Base-by-base conservation (phyloP, 1,139 yeast genomes). In the Blastobotrys buckinghamii region DNA sequence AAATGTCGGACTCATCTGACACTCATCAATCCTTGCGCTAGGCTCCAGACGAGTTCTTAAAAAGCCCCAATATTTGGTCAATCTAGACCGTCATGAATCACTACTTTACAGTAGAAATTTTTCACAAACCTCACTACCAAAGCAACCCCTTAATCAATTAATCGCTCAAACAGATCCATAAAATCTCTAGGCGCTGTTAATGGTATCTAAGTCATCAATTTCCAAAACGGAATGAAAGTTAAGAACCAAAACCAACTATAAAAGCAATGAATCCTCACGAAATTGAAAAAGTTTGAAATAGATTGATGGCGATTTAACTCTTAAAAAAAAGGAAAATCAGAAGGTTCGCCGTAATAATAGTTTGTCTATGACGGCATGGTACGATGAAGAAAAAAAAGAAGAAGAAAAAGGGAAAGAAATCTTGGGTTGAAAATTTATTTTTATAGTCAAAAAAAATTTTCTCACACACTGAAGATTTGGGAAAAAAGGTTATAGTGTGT, bases 41-140 rank as follows among this genome's bases (percentile, higher is more conserved):
- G 48, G 59, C 65, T 75, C 80, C 79, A 70, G 72, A 65, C 70
- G 77, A 72, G 81, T 76, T 77, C 82, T 77, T 77, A 76, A 67
- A 68, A 67, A 72, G 66, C 64, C 70, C 65, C 40, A 47, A 12
- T 44, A 49, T 39, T 39, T 39, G 67, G 32, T 53, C 65, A 54
- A 45, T 75, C 75, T 73, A 50, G 74, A 77, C 32, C 77, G 63
- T 64, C 71, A 63, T 61, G 66, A 64, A 72, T 72, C 76, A 65
- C 69, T 47, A 44, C 50, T 35, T 46, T 46, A 50, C 27, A 45
- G 53, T 50, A 24, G 33, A 39, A 41, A 39, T 3, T 24, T 12
- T 3, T 17, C 9, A 29, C n/a, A 13, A 12, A 13, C 39, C 39
- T 10, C 22, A 20, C 26, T 20, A 7, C 15, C 38, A 34, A 19